These are phyloP conservation scores for Dryadomyces sulphureus DNA, from an alignment of 2,329 filamentous ascomycete genomes.

Conservation along the genomic window DNA sequence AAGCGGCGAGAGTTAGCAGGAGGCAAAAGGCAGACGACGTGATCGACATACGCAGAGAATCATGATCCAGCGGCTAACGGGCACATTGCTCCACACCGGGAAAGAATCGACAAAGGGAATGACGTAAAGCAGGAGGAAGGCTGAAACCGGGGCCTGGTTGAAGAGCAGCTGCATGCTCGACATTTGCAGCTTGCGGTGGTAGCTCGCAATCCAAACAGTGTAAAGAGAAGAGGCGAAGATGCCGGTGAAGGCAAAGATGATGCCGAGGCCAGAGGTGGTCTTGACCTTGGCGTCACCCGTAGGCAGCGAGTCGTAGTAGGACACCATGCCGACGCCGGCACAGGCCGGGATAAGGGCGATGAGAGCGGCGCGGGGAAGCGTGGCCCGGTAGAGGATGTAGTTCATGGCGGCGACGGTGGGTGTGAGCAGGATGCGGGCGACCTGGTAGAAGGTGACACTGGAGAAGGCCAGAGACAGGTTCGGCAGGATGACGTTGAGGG, in stretches of 20 bases:
- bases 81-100: conserved; percentile 38
- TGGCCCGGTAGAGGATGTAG: conserved; percentile 42
- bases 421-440: conserved; percentile 51
- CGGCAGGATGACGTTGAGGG: conserved; percentile 52
- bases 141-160: conserved; percentile 51
- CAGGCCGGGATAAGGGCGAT: conserved; percentile 46
- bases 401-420: conserved; percentile 52
- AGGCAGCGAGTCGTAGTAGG: conserved; percentile 51
- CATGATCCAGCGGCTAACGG: conserved; percentile 38
- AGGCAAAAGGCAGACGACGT: conserved; percentile 28
- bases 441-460: conserved; percentile 55
- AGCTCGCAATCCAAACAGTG: conserved; percentile 53
- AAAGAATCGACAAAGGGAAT: conserved; percentile 53
- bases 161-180: conserved; percentile 55
- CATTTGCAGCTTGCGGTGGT: conserved; percentile 50
- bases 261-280: conserved; percentile 42
- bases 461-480: conserved; percentile 55
- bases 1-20: not conserved
- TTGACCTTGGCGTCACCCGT: conserved; percentile 30
- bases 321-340: conserved; percentile 48
- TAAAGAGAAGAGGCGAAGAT: conserved; percentile 53
- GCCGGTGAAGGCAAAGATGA: conserved; percentile 47
- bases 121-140: conserved; percentile 47
- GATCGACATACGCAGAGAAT: too few relatives aligned
- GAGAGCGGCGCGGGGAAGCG: conserved; percentile 37